Conservation (phyloP, 441 rosid species). For the Erodium moschatum region DNA sequence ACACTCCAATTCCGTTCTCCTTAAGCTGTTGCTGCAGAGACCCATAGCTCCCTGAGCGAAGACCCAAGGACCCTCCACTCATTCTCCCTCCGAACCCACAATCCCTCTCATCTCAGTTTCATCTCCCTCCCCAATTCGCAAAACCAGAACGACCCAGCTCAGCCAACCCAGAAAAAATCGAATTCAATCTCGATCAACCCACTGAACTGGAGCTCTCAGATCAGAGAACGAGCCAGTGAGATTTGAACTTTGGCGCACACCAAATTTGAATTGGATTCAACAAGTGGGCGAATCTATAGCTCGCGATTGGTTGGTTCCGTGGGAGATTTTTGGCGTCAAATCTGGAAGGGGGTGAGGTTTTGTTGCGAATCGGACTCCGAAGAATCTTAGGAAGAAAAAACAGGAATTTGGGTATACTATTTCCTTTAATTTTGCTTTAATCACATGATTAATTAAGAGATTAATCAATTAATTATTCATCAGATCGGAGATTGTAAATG, state of each 20-base stretch:
- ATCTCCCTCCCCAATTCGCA: constrained; percentile 13
- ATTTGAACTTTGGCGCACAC: not conserved
- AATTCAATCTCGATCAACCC: not conserved
- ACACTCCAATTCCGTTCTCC: constrained; percentile 35
- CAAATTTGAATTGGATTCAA: not conserved
- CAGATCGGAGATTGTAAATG: not conserved
- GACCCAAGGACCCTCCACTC: constrained; percentile 79
- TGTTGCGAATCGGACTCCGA: constrained; percentile 3
- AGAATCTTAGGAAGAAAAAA: not conserved
- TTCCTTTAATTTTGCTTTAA: too few relatives aligned
- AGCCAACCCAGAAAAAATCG: not conserved
- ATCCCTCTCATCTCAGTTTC: constrained; percentile 38
- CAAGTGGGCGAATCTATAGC: not conserved
- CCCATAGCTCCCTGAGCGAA: constrained; percentile 88
- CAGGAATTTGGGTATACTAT: not conserved
- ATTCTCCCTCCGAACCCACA: constrained; percentile 36
- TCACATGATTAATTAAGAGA: not conserved
- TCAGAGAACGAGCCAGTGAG: not conserved
- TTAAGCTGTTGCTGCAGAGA: constrained; percentile 66
- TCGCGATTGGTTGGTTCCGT: not conserved
- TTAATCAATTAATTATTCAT: not conserved
- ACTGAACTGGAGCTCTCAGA: not conserved
- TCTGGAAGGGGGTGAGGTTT: constrained; percentile 2
- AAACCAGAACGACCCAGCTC: not conserved
- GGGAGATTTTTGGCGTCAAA: not conserved